Base-by-base conservation (phyloP, 768 basidiomycete genomes). In the Terana coerulea region DNA sequence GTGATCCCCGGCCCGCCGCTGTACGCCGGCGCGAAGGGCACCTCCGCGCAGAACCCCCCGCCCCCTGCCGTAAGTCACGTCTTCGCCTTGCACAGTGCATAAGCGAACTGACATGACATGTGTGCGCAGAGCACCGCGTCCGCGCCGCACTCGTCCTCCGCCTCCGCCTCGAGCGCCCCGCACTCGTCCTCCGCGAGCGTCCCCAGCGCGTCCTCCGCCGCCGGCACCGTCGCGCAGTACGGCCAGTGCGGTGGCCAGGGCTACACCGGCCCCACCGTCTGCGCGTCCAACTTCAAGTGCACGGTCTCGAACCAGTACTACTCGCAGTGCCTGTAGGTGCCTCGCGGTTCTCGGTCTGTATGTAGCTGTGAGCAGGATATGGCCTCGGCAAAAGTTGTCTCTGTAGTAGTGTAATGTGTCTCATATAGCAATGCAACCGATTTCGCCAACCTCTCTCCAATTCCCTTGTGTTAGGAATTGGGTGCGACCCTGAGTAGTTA, bases 1-100 rank as follows among this genome's bases (percentile, higher is more conserved):
- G 59, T 63, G 28, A 75, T 75, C 56, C 74, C 72, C 43, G 73
- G 72, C 19, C 65, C 65, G 19, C 63, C 65, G 29, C 62, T 66
- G 41, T 66, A 66, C 59, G 64, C 54, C 58, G 37, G 51, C 44
- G 52, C 47, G 47, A 34, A 47, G 17, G 46, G 48, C 42, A 17
- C 49, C 8, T 40, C 50, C 28, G 37, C 58, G 14, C 52, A 58
- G 17, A 17, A 46, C 3, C 53, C 59, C n/a, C 52, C 61, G 12
- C 37, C 49, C n/a, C 26, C 17, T n/a, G 31, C 47, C 9, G 25
- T 40, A 17, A 24, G 49, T 39, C 53, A 14, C 56, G 15, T 22
- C 19, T 7, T 44, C 28, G 42, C 24, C 17, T 5, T n/a, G 3
- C 15, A 44, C n/a, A 26, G 17, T 2, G 2, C 17, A 12, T 35